These are phyloP conservation scores for Helminthosporium solani DNA, from an alignment of 2,329 filamentous ascomycete genomes.

Conservation along the genomic window DNA sequence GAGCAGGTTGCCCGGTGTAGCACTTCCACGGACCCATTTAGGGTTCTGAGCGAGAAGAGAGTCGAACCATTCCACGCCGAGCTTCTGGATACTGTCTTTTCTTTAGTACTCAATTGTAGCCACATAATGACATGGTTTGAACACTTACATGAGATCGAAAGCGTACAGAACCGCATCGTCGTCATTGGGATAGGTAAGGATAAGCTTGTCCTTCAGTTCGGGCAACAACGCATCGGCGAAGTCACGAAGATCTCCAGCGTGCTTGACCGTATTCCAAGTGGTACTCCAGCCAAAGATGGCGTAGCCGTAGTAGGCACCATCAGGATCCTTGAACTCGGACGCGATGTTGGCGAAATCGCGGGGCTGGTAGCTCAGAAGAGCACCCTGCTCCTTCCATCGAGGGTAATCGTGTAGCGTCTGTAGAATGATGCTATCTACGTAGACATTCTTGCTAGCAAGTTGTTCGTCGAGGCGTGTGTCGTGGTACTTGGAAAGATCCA, in stretches of 20 bases:
- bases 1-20: constrained; percentile 45
- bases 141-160: constrained; percentile 48
- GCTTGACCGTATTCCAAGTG: constrained; percentile 42
- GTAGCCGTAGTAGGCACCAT: constrained; percentile 48
- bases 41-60: constrained; percentile 52
- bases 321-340: constrained; percentile 45
- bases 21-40: constrained; percentile 55
- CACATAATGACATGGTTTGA: background rate
- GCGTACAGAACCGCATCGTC: constrained; percentile 58
- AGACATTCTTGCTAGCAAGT: constrained; percentile 36
- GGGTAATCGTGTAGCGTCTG: constrained; percentile 57
- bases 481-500: constrained; percentile 59
- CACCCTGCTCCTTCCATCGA: constrained; percentile 52
- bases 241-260: constrained; percentile 13
- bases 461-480: constrained; percentile 51
- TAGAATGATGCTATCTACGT: constrained; percentile 50
- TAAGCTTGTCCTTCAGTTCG: constrained; percentile 55
- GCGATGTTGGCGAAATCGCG: constrained; percentile 48
- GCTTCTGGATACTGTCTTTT: constrained; percentile 27
- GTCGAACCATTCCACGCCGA: constrained; percentile 52
- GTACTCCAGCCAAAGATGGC: constrained; percentile 40
- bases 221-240: constrained; percentile 43
- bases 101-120: no score
- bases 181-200: constrained; percentile 59
- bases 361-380: constrained; percentile 54